These are phyloP conservation scores for Brassica incana DNA, from an alignment of 345 rosid species.

Conservation along the genomic window DNA sequence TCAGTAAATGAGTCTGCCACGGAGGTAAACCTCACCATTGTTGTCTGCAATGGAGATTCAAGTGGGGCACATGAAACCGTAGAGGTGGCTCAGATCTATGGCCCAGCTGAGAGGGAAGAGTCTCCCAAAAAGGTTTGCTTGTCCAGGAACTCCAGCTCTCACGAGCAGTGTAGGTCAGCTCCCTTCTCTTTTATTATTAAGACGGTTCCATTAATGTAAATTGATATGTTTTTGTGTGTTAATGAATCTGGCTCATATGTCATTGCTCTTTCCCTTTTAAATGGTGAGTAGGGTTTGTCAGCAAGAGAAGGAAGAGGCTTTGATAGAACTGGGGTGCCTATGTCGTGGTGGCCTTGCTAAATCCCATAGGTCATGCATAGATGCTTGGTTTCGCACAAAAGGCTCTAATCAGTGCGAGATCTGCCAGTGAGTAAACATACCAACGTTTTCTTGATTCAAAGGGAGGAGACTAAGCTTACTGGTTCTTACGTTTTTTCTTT, in stretches of 20 bases:
- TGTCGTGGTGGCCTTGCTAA: slow-evolving; percentile 86
- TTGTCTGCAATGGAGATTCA: slow-evolving; percentile 52
- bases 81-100: slow-evolving; percentile 27
- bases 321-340: slow-evolving; percentile 81
- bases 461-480: slow-evolving; percentile 17
- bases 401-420: slow-evolving; percentile 91
- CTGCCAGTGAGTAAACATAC: slow-evolving; percentile 64
- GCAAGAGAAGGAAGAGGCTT: slow-evolving; percentile 79
- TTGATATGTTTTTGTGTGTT: not conserved
- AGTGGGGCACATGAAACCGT: slow-evolving; percentile 27
- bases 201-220: slow-evolving; percentile 7
- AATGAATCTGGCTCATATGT: not conserved
- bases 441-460: not conserved
- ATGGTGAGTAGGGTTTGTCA: slow-evolving; percentile 62
- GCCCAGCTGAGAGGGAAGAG: slow-evolving; percentile 38
- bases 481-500: not conserved
- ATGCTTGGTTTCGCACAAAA: slow-evolving; percentile 80
- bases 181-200: not conserved
- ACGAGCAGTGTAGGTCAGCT: slow-evolving; percentile 66
- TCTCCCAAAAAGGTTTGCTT: slow-evolving; percentile 55
- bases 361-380: slow-evolving; percentile 80
- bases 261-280: not conserved
- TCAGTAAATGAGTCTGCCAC: slow-evolving; percentile 19
- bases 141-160: slow-evolving; percentile 58
- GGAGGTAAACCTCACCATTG: slow-evolving; percentile 42